phyloP scores from a whole-genome alignment of 129 eudicot species.

The Flaveria linearis region DNA sequence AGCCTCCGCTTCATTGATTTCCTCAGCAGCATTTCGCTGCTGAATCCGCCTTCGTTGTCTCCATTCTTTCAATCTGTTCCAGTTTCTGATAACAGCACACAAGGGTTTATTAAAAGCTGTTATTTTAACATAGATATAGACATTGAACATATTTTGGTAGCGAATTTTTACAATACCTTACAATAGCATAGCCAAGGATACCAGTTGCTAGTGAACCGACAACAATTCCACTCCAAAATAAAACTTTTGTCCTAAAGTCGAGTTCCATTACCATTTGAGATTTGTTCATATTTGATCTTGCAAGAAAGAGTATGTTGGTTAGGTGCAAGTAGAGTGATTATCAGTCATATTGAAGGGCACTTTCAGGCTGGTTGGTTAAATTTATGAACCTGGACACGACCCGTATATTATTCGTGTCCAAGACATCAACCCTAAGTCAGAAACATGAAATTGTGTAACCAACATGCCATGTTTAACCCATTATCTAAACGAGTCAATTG shows the following conservation, averaged over 20 bases:
- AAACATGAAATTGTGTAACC: not conserved
- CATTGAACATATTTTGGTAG: not conserved
- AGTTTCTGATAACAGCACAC: conserved; percentile 53
- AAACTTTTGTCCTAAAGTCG: conserved; percentile 57
- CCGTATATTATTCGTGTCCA: not conserved
- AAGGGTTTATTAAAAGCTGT: not conserved
- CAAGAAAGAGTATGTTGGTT: conserved; percentile 5
- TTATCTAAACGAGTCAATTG: not conserved
- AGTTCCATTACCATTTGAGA: conserved; percentile 79
- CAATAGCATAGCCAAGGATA: conserved; percentile 66
- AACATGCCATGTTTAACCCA: not conserved
- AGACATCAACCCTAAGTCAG: not conserved
- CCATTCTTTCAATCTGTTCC: conserved; percentile 76
- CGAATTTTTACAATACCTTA: conserved; percentile 49
- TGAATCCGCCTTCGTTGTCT: conserved; percentile 47
- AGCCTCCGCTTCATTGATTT: conserved; percentile 27
- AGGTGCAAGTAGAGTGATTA: not conserved
- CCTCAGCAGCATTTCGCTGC: conserved; percentile 41
- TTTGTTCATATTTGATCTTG: conserved; percentile 73
- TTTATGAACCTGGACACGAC: not conserved
- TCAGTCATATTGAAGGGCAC: not conserved
- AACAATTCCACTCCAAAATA: conserved; percentile 70
- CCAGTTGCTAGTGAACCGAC: conserved; percentile 71
- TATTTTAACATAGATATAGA: not conserved
- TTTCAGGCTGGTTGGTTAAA: not conserved